These are phyloP conservation scores for Botryosphaeria dothidea DNA, from an alignment of 2,329 filamentous ascomycete species.

Conservation along the genomic window DNA sequence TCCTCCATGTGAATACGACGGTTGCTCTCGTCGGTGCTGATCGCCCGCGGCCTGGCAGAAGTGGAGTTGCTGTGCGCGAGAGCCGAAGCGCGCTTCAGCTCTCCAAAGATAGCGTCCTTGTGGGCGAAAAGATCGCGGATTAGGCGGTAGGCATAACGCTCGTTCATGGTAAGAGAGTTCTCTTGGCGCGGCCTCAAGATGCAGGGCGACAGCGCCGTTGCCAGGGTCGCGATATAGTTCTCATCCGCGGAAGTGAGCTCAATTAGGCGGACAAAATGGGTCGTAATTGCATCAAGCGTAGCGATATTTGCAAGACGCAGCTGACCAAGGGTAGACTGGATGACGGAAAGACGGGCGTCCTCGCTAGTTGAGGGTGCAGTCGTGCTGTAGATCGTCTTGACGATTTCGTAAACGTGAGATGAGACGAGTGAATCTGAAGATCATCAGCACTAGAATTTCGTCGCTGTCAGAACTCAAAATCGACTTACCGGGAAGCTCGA, in stretches of 20 bases:
- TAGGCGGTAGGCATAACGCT: constrained; percentile 87
- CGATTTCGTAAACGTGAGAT: constrained; percentile 96
- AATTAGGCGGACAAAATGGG: constrained; percentile 94
- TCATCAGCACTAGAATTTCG: neutral
- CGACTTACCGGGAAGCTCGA: constrained; percentile 83
- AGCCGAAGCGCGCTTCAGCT: constrained; percentile 85
- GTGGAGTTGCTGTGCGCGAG: constrained; percentile 65
- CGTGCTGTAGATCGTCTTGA: constrained; percentile 93
- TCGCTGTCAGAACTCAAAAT: neutral
- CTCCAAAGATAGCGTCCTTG: constrained; percentile 93
- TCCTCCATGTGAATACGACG: constrained; percentile 93
- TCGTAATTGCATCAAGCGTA: constrained; percentile 96
- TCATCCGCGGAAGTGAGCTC: constrained; percentile 97
- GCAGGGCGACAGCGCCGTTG: constrained; percentile 76
- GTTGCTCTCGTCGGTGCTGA: constrained; percentile 95
- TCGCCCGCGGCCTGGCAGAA: constrained; percentile 72
- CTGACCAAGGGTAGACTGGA: constrained; percentile 94
- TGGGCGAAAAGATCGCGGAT: constrained; percentile 89
- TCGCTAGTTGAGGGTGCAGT: constrained; percentile 69
- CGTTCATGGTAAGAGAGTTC: constrained; percentile 90
- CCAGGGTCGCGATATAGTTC: constrained; percentile 73
- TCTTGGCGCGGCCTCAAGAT: constrained; percentile 85
- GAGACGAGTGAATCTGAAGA: constrained; percentile 89
- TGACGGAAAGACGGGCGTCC: constrained; percentile 78
- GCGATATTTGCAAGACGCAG: constrained; percentile 96